phyloP scores from a whole-genome alignment of 192 early-diverging fungal genomes.

The Allomyces macrogynus region DNA sequence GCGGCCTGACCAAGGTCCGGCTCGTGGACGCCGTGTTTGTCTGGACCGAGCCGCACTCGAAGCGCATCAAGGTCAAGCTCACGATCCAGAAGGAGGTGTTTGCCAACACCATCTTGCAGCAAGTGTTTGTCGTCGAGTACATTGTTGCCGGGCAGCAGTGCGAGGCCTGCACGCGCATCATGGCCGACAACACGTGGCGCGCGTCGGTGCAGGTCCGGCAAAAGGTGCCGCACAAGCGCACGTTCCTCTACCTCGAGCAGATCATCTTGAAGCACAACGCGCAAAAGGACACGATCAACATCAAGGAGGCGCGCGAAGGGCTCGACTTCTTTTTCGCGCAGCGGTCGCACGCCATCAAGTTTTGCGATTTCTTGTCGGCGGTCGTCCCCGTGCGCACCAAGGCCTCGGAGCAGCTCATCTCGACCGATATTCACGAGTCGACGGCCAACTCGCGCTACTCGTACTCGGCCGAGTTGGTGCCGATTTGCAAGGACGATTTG shows the following conservation, averaged over 20 bases:
- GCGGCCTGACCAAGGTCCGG: constrained; percentile 75
- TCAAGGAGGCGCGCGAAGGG: constrained; percentile 88
- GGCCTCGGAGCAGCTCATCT: constrained; percentile 85
- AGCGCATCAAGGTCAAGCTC: constrained; percentile 88
- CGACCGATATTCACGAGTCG: constrained; percentile 75
- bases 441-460: constrained; percentile 92
- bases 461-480: constrained; percentile 86
- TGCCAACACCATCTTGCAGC: constrained; percentile 82
- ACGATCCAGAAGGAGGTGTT: constrained; percentile 98
- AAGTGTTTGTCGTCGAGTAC: constrained; percentile 89
- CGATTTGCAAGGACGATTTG: constrained; percentile 92
- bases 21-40: constrained; percentile 94
- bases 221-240: constrained; percentile 93
- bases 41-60: constrained; percentile 89
- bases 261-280: constrained; percentile 95
- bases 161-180: constrained; percentile 81
- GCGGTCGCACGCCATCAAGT: constrained; percentile 77
- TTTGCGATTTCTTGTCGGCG: constrained; percentile 79
- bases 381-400: constrained; percentile 76
- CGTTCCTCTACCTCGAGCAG: constrained; percentile 95
- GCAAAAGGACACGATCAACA: constrained; percentile 93
- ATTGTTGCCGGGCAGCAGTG: constrained; percentile 83
- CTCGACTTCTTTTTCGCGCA: constrained; percentile 90
- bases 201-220: constrained; percentile 94
- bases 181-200: constrained; percentile 96